Evolutionary conservation across 2,329 filamentous ascomycete species (phyloP).

Genomic region (Clarireedia hainanense): DNA sequence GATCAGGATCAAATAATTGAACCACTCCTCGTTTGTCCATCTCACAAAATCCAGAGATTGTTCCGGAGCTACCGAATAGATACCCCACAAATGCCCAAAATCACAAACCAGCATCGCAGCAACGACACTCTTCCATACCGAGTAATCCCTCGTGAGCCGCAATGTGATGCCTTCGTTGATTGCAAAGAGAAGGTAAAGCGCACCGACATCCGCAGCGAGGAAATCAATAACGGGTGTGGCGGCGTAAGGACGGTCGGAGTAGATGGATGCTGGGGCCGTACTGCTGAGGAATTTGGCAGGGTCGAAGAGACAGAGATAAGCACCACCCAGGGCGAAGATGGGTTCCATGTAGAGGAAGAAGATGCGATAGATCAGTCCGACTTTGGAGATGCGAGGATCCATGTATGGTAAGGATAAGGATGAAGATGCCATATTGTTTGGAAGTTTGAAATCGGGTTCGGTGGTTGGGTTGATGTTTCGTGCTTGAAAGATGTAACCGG

Average conservation of each 20-base stretch:
- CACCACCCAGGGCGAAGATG: constrained; percentile 17
- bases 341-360: constrained; percentile 25
- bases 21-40: constrained; percentile 33
- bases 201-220: constrained; percentile 26
- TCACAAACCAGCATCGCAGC: constrained; percentile 23
- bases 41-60: constrained; percentile 19
- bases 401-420: background rate
- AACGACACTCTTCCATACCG: constrained; percentile 25
- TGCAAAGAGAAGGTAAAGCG: constrained; percentile 28
- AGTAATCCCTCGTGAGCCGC: constrained; percentile 23
- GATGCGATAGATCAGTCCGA: constrained; percentile 18
- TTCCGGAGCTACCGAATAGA: constrained; percentile 28
- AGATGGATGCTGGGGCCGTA: constrained; percentile 11
- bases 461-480: no score
- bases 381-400: background rate
- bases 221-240: constrained; percentile 21
- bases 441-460: background rate
- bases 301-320: constrained; percentile 18
- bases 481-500: no score
- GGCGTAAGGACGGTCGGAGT: constrained; percentile 8
- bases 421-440: background rate
- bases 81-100: constrained; percentile 29
- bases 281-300: background rate
- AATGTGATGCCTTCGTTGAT: constrained; percentile 27
- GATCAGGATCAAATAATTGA: constrained; percentile 31